A percentile compares a stretch with the other conserved stretches of the same genome.
Evolutionary conservation across 73 alveolate species (phyloP).

Genomic region (Paramecium tetraurelia): DNA sequence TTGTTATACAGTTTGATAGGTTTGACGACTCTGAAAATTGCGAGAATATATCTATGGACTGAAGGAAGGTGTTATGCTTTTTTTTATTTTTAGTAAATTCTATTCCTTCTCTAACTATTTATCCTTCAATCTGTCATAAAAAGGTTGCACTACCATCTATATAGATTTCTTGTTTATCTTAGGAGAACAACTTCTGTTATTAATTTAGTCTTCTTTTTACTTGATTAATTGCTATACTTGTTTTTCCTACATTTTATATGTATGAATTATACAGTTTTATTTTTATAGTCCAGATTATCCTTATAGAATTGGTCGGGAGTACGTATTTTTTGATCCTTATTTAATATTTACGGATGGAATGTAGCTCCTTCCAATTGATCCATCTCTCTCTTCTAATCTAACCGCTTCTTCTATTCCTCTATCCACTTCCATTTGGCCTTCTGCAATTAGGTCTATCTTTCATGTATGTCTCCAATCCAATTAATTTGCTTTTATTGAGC

Average conservation of each 20-base stretch:
- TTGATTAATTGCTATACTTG: not conserved
- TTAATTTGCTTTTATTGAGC: not conserved
- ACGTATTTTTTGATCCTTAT: not conserved
- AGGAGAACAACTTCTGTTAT: not conserved
- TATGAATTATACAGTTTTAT: not conserved
- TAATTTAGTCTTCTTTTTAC: not conserved
- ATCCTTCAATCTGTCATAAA: not conserved
- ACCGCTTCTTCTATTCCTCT: not conserved
- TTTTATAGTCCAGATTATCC: not conserved
- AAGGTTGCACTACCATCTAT: not conserved
- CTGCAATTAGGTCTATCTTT: not conserved
- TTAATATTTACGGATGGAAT: not conserved
- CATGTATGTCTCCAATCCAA: constrained; percentile 9
- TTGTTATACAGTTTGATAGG: not conserved
- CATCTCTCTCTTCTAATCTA: not conserved
- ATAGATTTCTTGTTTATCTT: not conserved
- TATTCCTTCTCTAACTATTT: not conserved
- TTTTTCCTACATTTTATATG: not conserved
- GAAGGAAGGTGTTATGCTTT: not conserved
- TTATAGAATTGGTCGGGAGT: not conserved
- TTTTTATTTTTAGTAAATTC: not conserved
- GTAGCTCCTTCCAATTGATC: not conserved
- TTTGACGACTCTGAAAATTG: not conserved
- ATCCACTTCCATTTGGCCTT: constrained; percentile 21
- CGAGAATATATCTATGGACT: constrained; percentile 4